Percentiles rank a stretch among this genome's conserved stretches.
Evolutionary conservation across 805 yeast genomes (phyloP).

Genomic region (Sugiyamaella marilandica): DNA sequence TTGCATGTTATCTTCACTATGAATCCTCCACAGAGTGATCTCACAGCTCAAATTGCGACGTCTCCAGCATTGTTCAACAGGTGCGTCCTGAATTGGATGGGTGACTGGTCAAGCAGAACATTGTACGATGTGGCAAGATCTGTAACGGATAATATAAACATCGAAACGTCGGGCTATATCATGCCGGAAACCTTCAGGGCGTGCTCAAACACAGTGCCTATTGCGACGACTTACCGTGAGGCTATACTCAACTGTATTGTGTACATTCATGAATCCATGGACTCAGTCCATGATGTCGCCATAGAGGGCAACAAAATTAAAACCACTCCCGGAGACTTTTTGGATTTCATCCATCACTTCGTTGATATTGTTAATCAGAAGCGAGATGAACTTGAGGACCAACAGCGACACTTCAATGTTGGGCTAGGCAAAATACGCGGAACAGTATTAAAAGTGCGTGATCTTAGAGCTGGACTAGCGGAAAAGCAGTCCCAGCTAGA

Average conservation of each 20-base stretch:
- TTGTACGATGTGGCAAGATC: conserved; percentile 46
- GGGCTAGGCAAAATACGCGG: conserved; percentile 76
- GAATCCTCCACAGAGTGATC: conserved; percentile 44
- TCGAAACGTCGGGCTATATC: conserved; percentile 44
- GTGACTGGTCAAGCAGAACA: conserved; percentile 62
- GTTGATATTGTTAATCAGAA: conserved; percentile 39
- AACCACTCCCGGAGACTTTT: conserved; percentile 50
- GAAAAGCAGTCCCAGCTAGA: conserved; percentile 47
- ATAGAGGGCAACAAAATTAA: not conserved
- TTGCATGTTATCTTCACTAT: conserved; percentile 81
- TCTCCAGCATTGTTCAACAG: conserved; percentile 90
- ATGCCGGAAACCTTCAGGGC: conserved; percentile 30
- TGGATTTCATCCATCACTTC: conserved; percentile 48
- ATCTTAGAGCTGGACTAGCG: conserved; percentile 50
- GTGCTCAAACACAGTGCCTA: conserved; percentile 19
- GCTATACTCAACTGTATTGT: conserved; percentile 46
- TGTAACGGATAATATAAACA: conserved; percentile 44
- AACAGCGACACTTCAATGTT: conserved; percentile 62
- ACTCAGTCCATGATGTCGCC: conserved; percentile 9
- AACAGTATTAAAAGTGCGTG: conserved; percentile 67
- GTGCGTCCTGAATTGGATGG: conserved; percentile 87
- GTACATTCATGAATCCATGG: conserved; percentile 38
- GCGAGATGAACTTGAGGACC: conserved; percentile 50
- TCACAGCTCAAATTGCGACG: conserved; percentile 46
- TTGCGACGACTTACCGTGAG: conserved; percentile 36